Evolutionary conservation across 2,329 filamentous ascomycete species (phyloP), one percentile per base, ranked within the genome.

Genomic region (Sordariomycetes sp.): DNA sequence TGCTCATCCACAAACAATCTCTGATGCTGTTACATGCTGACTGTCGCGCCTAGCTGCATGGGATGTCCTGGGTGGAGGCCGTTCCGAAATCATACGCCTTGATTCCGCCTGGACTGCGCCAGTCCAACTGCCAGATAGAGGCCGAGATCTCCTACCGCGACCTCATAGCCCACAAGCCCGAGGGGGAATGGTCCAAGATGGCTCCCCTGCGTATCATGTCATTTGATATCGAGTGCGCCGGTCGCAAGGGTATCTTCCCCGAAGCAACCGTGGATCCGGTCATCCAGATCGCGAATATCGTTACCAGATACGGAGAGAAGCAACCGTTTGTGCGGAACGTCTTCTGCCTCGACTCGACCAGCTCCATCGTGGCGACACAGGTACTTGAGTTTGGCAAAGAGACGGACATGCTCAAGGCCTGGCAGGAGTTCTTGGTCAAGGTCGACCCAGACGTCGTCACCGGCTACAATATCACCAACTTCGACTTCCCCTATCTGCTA

Each of bases 171-270:
- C 93, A 97, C 71, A 84, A 89, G 54, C 85, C 92, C 2, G 88
- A 94, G 63, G 93, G 92, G 20, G 92, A 97, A 69, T 99, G 93
- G 91, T 90, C 90, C 32, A 99, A 97, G 74, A 97, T 97, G 86
- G 94, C 95, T 0, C 94, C 94, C 0, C 77, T 99, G 3, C 86
- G 94, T 61, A 88, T 96, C 53, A 74, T 99, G 53, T 97, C 94
- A 4, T 97, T 99, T 67, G 94, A 99, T 82, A 99, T 99, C 65
- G 94, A 99, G 72, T 99, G 94, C 71, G 94, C 94, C 65, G 94
- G 94, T 56, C 88, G 95, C 65, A 97, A 99, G 73, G 94, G 94
- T 63, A 88, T 99, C 67, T 99, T 99, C 67, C 94, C 95, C 0
- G 94, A 99, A 71, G 86, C 95, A 11, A 85, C 93, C 61, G 76